phyloP scores from a whole-genome alignment of 2,329 filamentous ascomycete genomes.

The Phaeosphaeria sp. region DNA sequence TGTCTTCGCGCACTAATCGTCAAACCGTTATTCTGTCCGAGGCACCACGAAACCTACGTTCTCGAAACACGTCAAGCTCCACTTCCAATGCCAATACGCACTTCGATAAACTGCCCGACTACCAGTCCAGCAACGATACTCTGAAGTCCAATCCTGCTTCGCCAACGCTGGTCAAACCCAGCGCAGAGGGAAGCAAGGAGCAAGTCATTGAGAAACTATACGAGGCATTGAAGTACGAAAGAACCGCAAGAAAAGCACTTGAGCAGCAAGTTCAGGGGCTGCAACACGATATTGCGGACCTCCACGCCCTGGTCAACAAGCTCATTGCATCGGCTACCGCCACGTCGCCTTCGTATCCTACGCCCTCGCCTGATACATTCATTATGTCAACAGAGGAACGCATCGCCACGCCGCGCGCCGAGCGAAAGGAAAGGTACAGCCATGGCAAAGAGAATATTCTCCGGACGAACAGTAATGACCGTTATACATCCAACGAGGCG shows the following conservation, averaged over 20 bases:
- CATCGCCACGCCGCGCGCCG: slow-evolving; percentile 34
- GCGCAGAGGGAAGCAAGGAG: slow-evolving; percentile 7
- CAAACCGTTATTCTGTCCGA: slow-evolving; percentile 50
- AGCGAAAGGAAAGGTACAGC: slow-evolving; percentile 7
- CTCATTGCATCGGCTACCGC: slow-evolving; percentile 25
- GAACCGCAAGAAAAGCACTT: slow-evolving; percentile 41
- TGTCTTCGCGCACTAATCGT: slow-evolving; percentile 42
- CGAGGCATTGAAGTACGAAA: slow-evolving; percentile 36
- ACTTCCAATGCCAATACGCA: slow-evolving; percentile 16
- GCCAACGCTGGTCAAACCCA: slow-evolving; percentile 11
- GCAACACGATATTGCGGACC: slow-evolving; percentile 37
- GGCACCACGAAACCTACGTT: slow-evolving; percentile 40
- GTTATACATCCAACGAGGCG: slow-evolving; percentile 13
- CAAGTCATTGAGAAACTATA: slow-evolving; percentile 30
- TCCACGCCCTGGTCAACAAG: slow-evolving; percentile 40
- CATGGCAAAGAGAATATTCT: not conserved
- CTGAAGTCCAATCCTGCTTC: slow-evolving; percentile 16
- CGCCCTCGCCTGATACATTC: slow-evolving; percentile 40
- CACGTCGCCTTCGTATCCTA: slow-evolving; percentile 37
- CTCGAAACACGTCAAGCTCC: slow-evolving; percentile 29
- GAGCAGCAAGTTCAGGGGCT: slow-evolving; percentile 40
- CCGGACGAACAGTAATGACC: slow-evolving; percentile 8
- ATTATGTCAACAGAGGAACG: slow-evolving; percentile 30
- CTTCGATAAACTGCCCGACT: slow-evolving; percentile 21
- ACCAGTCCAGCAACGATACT: slow-evolving; percentile 22